A percentile compares a stretch with the other conserved stretches of the same genome.
These are phyloP conservation scores for Breynia disticha DNA, from an alignment of 441 rosid genomes.

Conservation along the genomic window DNA sequence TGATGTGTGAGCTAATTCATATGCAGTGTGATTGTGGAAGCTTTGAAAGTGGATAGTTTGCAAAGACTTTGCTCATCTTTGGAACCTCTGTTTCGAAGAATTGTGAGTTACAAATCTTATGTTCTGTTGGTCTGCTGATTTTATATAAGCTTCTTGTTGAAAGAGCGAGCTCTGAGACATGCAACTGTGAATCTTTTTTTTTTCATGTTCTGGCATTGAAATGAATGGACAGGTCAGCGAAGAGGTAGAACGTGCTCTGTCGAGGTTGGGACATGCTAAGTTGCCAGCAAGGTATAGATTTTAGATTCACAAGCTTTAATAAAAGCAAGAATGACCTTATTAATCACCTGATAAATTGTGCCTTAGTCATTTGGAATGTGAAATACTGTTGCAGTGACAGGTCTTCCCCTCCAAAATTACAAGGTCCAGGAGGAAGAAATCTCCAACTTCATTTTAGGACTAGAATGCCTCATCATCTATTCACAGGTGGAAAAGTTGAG, in stretches of 20 bases:
- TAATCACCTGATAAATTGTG: not conserved
- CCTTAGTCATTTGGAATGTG: not conserved
- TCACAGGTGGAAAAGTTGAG: constrained; percentile 96
- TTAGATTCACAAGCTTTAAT: too few species aligned
- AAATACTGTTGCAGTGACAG: constrained; percentile 19
- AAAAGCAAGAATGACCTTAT: too few species aligned
- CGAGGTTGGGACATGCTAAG: constrained; percentile 57
- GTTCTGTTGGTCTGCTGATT: not conserved
- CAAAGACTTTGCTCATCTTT: constrained; percentile 92
- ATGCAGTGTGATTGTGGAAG: constrained; percentile 93
- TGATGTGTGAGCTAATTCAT: constrained; percentile 17
- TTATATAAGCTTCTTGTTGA: not conserved
- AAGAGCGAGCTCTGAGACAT: not conserved
- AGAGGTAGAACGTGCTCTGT: constrained; percentile 93
- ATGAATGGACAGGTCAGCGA: constrained; percentile 72
- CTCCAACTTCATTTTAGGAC: constrained; percentile 77
- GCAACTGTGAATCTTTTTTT: not conserved
- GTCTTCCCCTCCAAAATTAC: constrained; percentile 49
- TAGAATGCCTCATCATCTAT: constrained; percentile 88
- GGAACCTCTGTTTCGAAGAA: constrained; percentile 95
- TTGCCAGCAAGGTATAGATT: constrained; percentile 51
- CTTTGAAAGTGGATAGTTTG: constrained; percentile 91
- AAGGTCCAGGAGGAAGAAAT: constrained; percentile 60
- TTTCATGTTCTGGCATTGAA: constrained; percentile 13
- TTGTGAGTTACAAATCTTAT: constrained; percentile 48